Evolutionary conservation across 2,329 filamentous ascomycete genomes (phyloP).

Genomic region (Ascocoryne sarcoides): DNA sequence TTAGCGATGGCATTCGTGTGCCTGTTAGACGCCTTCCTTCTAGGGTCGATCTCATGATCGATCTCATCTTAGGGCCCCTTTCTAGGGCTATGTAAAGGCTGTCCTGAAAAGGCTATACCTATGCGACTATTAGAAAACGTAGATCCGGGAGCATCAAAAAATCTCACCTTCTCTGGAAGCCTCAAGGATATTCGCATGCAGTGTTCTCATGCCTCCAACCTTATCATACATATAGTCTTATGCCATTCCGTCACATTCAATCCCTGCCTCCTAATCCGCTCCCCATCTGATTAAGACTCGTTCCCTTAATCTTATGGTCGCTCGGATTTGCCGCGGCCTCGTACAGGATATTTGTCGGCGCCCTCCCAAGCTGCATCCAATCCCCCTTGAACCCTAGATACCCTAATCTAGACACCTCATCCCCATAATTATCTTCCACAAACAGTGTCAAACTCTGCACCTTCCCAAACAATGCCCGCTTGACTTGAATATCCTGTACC

Average conservation of each 20-base stretch:
- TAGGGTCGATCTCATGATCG: background rate
- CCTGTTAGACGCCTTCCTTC: too few species aligned
- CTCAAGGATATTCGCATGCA: background rate
- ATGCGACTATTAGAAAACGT: too few species aligned
- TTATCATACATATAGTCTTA: background rate
- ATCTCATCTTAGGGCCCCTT: too few species aligned
- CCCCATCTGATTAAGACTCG: conserved; percentile 44
- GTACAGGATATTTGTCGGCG: conserved; percentile 80
- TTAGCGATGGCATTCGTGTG: too few species aligned
- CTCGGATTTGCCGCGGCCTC: conserved; percentile 87
- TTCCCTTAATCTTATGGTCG: conserved; percentile 67
- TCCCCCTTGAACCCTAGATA: conserved; percentile 93
- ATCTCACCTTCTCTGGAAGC: too few species aligned
- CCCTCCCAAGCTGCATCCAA: conserved; percentile 77
- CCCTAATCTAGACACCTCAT: conserved; percentile 65
- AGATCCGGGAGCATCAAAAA: too few species aligned
- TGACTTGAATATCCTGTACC: conserved; percentile 79
- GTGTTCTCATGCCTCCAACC: background rate
- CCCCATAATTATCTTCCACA: conserved; percentile 83
- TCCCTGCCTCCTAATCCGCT: conserved; percentile 38
- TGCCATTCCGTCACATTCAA: too few species aligned
- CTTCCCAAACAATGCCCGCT: conserved; percentile 79
- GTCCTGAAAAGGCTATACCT: too few species aligned
- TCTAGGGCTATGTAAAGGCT: too few species aligned
- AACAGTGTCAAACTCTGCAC: conserved; percentile 79